Conservation (phyloP, 768 basidiomycete genomes). For the Butyriboletus loyo region DNA sequence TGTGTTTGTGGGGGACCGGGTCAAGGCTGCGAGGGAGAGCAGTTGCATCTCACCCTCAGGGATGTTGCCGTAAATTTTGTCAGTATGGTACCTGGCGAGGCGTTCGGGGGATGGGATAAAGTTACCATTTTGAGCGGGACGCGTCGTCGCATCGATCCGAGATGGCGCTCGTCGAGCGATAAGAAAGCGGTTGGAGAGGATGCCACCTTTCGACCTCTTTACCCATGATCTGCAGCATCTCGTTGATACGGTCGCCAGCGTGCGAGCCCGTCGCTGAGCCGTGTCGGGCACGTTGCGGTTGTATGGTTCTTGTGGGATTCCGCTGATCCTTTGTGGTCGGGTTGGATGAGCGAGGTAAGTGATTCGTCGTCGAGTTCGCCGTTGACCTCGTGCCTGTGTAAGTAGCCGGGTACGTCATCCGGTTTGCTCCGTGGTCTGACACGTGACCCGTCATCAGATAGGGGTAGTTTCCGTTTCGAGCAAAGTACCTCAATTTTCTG, state of each 20-base stretch:
- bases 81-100: too few species aligned
- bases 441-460: slow-evolving; percentile 24
- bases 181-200: slow-evolving; percentile 13
- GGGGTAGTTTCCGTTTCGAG: slow-evolving; percentile 23
- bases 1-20: too few species aligned
- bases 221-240: slow-evolving; percentile 16
- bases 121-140: neutral
- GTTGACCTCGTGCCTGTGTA: slow-evolving; percentile 6
- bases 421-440: slow-evolving; percentile 19
- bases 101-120: too few species aligned
- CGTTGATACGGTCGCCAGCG: neutral
- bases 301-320: slow-evolving; percentile 8
- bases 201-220: slow-evolving; percentile 7
- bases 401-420: slow-evolving; percentile 13
- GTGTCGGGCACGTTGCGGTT: slow-evolving; percentile 9
- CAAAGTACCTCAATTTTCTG: slow-evolving; percentile 23
- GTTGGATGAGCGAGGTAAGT: too few species aligned
- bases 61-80: neutral
- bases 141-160: slow-evolving; percentile 27
- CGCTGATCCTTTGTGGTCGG: too few species aligned
- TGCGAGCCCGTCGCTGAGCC: slow-evolving; percentile 10
- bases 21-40: too few species aligned
- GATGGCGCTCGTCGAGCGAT: slow-evolving; percentile 13
- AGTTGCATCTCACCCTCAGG: neutral
- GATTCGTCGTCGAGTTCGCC: slow-evolving; percentile 9